A percentile compares a stretch with the other conserved stretches of the same genome.
phyloP scores from a whole-genome alignment of 352 stramenopile genomes.

The Phytophthora kernoviae region DNA sequence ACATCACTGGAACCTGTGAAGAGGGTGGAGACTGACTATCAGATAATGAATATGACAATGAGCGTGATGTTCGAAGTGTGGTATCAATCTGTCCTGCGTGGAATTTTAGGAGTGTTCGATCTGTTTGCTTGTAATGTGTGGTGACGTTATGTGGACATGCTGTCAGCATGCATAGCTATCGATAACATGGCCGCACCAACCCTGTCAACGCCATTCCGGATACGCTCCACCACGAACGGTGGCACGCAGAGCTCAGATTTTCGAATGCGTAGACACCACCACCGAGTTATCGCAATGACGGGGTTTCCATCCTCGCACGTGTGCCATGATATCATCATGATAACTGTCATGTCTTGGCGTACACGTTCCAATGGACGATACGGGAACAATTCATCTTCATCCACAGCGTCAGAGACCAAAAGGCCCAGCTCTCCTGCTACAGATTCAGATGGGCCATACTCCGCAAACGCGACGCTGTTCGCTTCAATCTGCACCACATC shows the following conservation, averaged over 20 bases:
- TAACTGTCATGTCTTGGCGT: slow-evolving; percentile 35
- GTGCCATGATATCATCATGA: slow-evolving; percentile 16
- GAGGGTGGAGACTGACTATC: not conserved
- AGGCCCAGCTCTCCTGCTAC: slow-evolving; percentile 21
- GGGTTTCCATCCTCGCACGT: slow-evolving; percentile 1
- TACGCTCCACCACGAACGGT: slow-evolving; percentile 18
- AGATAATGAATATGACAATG: too few relatives aligned
- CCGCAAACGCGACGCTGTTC: slow-evolving; percentile 38
- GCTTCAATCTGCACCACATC: slow-evolving; percentile 27
- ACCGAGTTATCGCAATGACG: slow-evolving; percentile 28
- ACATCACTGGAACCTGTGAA: not conserved
- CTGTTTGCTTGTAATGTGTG: too few relatives aligned
- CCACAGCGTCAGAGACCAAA: slow-evolving; percentile 34
- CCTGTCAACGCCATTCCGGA: slow-evolving; percentile 17
- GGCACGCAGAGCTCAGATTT: slow-evolving; percentile 13
- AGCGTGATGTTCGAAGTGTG: too few relatives aligned
- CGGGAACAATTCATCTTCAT: slow-evolving; percentile 45
- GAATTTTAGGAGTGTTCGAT: too few relatives aligned
- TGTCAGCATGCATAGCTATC: not conserved
- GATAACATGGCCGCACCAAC: slow-evolving; percentile 27
- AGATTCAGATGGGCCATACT: slow-evolving; percentile 11
- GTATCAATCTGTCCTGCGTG: too few relatives aligned
- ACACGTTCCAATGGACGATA: slow-evolving; percentile 40
- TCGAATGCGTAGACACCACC: slow-evolving; percentile 27
- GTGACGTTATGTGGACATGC: not conserved